phyloP scores from a whole-genome alignment of 176 grass and related monocot species.

The Otatea glauca region DNA sequence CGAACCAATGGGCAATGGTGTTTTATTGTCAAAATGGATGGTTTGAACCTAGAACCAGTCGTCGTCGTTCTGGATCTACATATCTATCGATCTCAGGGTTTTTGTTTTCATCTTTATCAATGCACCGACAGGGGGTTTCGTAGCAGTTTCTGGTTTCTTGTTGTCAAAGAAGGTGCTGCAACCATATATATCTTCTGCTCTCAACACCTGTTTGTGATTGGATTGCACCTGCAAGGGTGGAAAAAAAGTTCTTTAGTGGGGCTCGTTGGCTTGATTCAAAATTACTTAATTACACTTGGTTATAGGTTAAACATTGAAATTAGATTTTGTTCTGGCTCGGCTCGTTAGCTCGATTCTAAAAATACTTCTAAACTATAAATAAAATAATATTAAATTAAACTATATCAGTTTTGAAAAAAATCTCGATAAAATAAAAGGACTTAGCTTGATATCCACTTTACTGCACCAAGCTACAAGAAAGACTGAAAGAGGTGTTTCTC shows the following conservation, averaged over 20 bases:
- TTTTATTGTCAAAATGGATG: neutral
- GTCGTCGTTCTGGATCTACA: neutral
- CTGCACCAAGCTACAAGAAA: neutral
- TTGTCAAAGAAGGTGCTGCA: neutral
- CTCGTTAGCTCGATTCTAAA: no score
- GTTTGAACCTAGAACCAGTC: neutral
- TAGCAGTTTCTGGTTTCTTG: neutral
- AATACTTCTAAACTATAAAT: no score
- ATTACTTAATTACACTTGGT: no score
- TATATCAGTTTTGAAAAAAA: no score
- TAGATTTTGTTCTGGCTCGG: no score
- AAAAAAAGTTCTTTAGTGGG: no score
- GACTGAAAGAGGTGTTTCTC: neutral
- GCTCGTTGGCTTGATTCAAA: no score
- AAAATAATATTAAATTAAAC: no score
- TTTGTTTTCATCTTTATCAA: neutral
- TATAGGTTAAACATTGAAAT: no score
- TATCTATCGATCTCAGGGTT: neutral
- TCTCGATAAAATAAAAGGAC: no score
- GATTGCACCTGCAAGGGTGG: neutral
- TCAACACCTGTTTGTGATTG: neutral
- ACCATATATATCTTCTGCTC: neutral
- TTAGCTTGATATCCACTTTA: no score
- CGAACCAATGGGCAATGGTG: neutral
- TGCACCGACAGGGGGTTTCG: neutral